Percentiles rank a stretch among this genome's conserved stretches.
Conservation (phyloP, 2,329 filamentous ascomycete genomes). For the Cyphellophora attinorum region DNA sequence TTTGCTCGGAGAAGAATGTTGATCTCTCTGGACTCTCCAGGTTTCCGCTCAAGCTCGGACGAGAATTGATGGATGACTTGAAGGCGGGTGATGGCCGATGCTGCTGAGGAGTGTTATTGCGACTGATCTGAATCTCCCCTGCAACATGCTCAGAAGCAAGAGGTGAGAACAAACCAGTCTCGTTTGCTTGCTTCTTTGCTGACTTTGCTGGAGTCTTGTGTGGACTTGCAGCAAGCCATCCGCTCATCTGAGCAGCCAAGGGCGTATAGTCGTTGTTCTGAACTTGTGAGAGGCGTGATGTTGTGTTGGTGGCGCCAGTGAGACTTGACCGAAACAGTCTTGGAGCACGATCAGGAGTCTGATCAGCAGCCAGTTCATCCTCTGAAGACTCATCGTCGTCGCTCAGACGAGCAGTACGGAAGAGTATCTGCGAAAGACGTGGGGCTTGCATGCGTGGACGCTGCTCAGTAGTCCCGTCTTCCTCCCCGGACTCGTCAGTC, state of each 20-base stretch:
- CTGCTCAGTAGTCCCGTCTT: not conserved
- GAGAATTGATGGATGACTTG: slow-evolving; percentile 14
- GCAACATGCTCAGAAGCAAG: slow-evolving; percentile 13
- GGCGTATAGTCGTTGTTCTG: slow-evolving; percentile 50
- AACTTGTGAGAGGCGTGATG: slow-evolving; percentile 13
- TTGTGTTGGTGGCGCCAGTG: slow-evolving; percentile 5
- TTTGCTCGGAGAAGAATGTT: slow-evolving; percentile 54
- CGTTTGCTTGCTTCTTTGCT: slow-evolving; percentile 14
- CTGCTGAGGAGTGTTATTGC: slow-evolving; percentile 20
- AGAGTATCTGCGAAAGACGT: not conserved
- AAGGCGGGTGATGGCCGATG: slow-evolving; percentile 13
- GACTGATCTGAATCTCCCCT: slow-evolving; percentile 16
- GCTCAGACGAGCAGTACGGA: not conserved
- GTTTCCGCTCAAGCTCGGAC: slow-evolving; percentile 13
- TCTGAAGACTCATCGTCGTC: slow-evolving; percentile 19
- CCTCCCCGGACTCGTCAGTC: slow-evolving; percentile 7
- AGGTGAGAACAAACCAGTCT: slow-evolving; percentile 15
- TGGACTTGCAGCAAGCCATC: slow-evolving; percentile 55
- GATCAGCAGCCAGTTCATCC: slow-evolving; percentile 18
- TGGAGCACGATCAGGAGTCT: slow-evolving; percentile 9
- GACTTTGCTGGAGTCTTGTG: slow-evolving; percentile 14
- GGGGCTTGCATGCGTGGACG: not conserved
- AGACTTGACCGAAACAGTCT: slow-evolving; percentile 9
- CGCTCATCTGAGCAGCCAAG: slow-evolving; percentile 50
- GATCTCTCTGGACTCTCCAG: slow-evolving; percentile 32